A percentile compares a stretch with the other conserved stretches of the same genome.
Conservation (phyloP, 345 rosid species). For the Dimocarpus longan region DNA sequence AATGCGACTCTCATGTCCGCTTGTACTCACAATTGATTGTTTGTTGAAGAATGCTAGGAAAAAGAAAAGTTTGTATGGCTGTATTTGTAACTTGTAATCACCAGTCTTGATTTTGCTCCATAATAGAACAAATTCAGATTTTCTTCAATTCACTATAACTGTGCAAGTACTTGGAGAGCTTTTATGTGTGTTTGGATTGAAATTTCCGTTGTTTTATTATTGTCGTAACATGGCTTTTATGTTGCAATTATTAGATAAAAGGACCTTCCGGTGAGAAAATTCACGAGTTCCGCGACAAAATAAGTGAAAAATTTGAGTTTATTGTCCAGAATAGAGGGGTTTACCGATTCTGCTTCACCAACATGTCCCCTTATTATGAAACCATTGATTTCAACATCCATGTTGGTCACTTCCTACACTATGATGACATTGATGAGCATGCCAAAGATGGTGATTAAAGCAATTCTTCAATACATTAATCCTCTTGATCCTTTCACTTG, state of each 20-base stretch:
- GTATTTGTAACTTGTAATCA: too few species aligned
- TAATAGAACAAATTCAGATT: too few species aligned
- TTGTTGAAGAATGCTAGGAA: too few species aligned
- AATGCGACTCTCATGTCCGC: too few species aligned
- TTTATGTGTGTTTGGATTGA: not conserved
- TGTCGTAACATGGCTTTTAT: too few species aligned
- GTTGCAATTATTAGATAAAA: slow-evolving; percentile 42
- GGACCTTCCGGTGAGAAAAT: slow-evolving; percentile 62
- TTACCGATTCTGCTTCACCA: slow-evolving; percentile 68
- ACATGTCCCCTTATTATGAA: slow-evolving; percentile 74
- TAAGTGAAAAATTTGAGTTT: slow-evolving; percentile 60
- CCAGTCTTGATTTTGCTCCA: too few species aligned
- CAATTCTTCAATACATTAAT: not conserved
- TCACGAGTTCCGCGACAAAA: slow-evolving; percentile 63
- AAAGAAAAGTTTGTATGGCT: too few species aligned
- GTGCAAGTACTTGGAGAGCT: too few species aligned
- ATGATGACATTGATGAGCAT: slow-evolving; percentile 45
- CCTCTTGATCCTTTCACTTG: not conserved
- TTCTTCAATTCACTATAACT: too few species aligned
- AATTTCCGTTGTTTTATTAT: not conserved
- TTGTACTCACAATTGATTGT: too few species aligned
- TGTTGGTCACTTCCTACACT: slow-evolving; percentile 58
- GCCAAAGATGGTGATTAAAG: slow-evolving; percentile 59
- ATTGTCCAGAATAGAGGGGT: slow-evolving; percentile 60
- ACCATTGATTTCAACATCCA: slow-evolving; percentile 72